Conservation (phyloP, 2,329 filamentous ascomycete species). For the Arthrobotrys sphaeroides region DNA sequence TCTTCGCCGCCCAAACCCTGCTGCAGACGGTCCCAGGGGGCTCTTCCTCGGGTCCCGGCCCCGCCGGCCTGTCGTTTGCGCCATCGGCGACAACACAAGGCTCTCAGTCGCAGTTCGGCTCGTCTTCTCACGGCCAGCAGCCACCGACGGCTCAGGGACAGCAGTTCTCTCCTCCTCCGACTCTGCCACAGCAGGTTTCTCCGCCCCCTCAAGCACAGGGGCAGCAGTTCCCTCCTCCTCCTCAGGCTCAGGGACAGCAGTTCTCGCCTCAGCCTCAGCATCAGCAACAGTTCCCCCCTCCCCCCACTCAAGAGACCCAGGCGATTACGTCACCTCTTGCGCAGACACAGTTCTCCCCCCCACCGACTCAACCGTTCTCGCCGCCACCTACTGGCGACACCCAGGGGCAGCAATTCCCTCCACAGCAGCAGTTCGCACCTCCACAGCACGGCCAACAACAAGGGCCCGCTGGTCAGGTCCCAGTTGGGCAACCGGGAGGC, state of each 20-base stretch:
- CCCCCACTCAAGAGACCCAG: background rate
- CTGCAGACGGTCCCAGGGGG: background rate
- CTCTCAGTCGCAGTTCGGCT: conserved; percentile 7
- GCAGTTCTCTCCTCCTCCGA: conserved; percentile 31
- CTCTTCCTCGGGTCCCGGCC: background rate
- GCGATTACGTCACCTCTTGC: background rate
- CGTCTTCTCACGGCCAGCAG: background rate
- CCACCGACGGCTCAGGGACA: background rate
- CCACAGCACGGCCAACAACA: conserved; percentile 12
- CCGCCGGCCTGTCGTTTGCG: conserved; percentile 19
- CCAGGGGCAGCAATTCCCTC: background rate
- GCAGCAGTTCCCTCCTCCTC: conserved; percentile 15
- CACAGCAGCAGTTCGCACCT: conserved; percentile 11
- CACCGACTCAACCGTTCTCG: background rate
- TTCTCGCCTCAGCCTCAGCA: conserved; percentile 24
- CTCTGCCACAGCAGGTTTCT: background rate
- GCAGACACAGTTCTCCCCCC: conserved; percentile 13
- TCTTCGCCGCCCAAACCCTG: conserved; percentile 24
- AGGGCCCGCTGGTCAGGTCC: background rate
- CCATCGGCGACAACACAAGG: conserved; percentile 27
- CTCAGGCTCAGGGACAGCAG: conserved; percentile 14
- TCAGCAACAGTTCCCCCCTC: conserved; percentile 12
- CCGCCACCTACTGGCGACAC: conserved; percentile 2
- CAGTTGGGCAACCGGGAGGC: background rate
- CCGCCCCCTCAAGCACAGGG: background rate